A percentile compares a stretch with the other conserved stretches of the same genome.
Conservation (phyloP, 257 asterid species). For the Capsicum chinense region DNA sequence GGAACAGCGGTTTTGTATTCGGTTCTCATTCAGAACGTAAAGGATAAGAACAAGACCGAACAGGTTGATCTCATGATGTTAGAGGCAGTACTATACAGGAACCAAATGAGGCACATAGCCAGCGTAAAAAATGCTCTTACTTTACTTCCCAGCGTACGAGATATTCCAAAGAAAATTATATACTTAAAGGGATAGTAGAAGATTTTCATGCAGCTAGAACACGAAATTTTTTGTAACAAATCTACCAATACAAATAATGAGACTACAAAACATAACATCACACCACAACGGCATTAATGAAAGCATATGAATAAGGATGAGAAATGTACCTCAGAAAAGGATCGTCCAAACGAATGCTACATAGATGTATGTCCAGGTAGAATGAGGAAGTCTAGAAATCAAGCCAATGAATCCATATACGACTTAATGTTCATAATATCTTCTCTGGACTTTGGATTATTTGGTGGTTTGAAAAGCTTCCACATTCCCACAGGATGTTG, state of each 20-base stretch:
- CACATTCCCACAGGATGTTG: constrained; percentile 82
- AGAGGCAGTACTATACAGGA: not conserved
- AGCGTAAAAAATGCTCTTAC: not conserved
- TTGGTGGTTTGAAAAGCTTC: constrained; percentile 77
- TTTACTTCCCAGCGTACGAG: not conserved
- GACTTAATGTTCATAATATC: constrained; percentile 60
- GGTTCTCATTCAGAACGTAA: not conserved
- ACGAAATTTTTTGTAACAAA: not conserved
- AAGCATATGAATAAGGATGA: constrained; percentile 14
- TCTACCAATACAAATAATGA: not conserved
- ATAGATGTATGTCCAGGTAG: not conserved
- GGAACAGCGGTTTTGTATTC: not conserved
- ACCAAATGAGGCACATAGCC: not conserved
- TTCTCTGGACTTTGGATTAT: constrained; percentile 45
- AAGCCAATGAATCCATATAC: constrained; percentile 52
- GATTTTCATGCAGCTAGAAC: not conserved
- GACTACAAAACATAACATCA: not conserved
- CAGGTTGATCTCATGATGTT: constrained; percentile 2
- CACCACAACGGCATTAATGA: not conserved
- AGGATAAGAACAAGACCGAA: not conserved
- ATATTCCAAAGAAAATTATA: not conserved
- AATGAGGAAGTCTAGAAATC: constrained; percentile 22
- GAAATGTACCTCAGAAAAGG: not conserved
- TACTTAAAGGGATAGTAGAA: not conserved
- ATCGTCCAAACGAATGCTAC: constrained; percentile 17